Percentiles rank a stretch among this genome's conserved stretches.
These are phyloP conservation scores for Magnaporthales sp. DNA, from an alignment of 2,329 filamentous ascomycete genomes.

Conservation along the genomic window DNA sequence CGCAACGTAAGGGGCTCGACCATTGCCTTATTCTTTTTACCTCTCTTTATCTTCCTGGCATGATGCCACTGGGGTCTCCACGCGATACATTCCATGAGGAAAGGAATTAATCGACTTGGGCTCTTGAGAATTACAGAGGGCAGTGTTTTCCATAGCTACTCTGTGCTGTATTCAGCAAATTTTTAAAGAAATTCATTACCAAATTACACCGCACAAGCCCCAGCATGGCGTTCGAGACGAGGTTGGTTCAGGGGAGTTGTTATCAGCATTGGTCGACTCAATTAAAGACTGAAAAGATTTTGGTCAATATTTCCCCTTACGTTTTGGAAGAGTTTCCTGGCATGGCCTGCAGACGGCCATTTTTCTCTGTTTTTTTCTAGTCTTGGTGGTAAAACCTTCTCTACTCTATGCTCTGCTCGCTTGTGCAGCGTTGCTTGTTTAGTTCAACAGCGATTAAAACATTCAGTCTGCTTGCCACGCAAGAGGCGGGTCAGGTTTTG, in stretches of 20 bases:
- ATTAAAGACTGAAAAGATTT: background rate
- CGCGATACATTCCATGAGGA: background rate
- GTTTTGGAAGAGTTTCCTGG: background rate
- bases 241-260: background rate
- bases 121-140: background rate
- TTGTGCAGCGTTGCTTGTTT: background rate
- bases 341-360: background rate
- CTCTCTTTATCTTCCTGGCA: background rate
- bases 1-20: slow-evolving; percentile 22
- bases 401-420: background rate
- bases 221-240: background rate
- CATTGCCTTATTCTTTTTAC: background rate
- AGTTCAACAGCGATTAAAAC: background rate
- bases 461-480: background rate
- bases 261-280: background rate
- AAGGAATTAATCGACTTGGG: background rate
- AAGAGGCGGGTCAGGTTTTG: background rate
- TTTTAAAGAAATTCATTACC: background rate
- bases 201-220: background rate
- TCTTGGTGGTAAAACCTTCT: background rate
- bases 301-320: background rate
- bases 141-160: background rate
- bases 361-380: background rate
- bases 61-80: background rate
- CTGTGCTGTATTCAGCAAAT: background rate